Conservation (phyloP, 176 grass and related monocot species). For the Oryza nivara region DNA sequence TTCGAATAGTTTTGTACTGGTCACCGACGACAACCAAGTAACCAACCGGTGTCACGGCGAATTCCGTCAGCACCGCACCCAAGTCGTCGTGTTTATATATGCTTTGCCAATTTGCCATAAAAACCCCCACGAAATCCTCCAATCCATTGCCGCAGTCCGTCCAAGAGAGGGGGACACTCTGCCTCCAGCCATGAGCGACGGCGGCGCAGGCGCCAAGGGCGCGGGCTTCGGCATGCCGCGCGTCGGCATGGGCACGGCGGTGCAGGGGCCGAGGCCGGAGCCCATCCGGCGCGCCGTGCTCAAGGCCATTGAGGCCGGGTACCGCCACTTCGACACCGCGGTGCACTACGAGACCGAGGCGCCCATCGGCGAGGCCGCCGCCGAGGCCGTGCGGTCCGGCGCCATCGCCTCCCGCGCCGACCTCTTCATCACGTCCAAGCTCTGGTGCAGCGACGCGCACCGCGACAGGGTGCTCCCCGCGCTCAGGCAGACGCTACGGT, state of each 20-base stretch:
- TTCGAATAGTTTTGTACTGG: background rate
- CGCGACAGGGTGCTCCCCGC: conserved; percentile 56
- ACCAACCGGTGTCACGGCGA: background rate
- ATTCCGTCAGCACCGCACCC: too few relatives aligned
- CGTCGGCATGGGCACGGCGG: conserved; percentile 66
- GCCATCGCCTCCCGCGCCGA: conserved; percentile 50
- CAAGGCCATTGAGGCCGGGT: conserved; percentile 56
- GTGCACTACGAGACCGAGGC: conserved; percentile 61
- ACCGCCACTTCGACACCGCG: conserved; percentile 73
- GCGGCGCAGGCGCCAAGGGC: background rate
- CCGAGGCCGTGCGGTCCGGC: conserved; percentile 54
- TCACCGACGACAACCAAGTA: background rate
- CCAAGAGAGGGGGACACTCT: background rate
- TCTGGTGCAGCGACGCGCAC: conserved; percentile 66
- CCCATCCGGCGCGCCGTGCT: conserved; percentile 46
- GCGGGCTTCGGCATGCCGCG: conserved; percentile 37
- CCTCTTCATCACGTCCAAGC: conserved; percentile 82
- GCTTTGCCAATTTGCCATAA: background rate
- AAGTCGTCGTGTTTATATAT: too few relatives aligned
- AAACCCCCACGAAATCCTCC: background rate
- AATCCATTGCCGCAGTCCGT: background rate
- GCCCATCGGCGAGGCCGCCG: conserved; percentile 58
- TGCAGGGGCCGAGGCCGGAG: conserved; percentile 47
- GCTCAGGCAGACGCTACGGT: conserved; percentile 53
- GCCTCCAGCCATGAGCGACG: background rate